These are phyloP conservation scores for Galeopsis tetrahit DNA, from an alignment of 257 asterid genomes.

Conservation along the genomic window DNA sequence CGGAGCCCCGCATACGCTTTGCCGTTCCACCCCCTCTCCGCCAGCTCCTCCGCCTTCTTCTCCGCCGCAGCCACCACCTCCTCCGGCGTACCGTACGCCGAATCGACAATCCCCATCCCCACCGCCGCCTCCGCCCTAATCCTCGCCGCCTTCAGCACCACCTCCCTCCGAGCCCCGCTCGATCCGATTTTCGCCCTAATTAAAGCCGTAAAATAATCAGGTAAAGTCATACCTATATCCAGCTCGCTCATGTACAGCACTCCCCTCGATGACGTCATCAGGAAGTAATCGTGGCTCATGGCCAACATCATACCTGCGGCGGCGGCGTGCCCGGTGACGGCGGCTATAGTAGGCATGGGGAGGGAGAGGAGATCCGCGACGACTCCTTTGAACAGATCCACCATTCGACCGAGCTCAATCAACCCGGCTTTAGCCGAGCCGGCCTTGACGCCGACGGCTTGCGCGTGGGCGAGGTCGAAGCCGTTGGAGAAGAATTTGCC, in stretches of 20 bases:
- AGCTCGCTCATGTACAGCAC: constrained; percentile 89
- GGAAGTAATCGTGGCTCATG: constrained; percentile 70
- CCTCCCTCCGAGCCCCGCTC: constrained; percentile 46
- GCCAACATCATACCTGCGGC: constrained; percentile 80
- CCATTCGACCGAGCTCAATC: constrained; percentile 60
- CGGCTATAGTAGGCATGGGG: constrained; percentile 84
- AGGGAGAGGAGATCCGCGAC: constrained; percentile 67
- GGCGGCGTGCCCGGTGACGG: constrained; percentile 87
- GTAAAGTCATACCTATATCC: constrained; percentile 80
- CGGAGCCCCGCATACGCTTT: constrained; percentile 63
- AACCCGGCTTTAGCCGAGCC: constrained; percentile 54
- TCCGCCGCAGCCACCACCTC: constrained; percentile 64
- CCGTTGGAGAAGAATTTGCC: constrained; percentile 92
- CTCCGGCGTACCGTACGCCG: constrained; percentile 46
- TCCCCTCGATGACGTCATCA: constrained; percentile 63
- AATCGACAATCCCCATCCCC: constrained; percentile 68
- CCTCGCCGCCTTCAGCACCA: constrained; percentile 63
- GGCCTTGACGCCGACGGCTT: constrained; percentile 51
- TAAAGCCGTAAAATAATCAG: constrained; percentile 72
- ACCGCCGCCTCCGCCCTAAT: constrained; percentile 61
- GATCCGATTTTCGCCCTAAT: constrained; percentile 55
- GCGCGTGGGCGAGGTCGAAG: constrained; percentile 76
- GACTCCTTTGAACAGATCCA: constrained; percentile 59
- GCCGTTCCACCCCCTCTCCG: constrained; percentile 65
- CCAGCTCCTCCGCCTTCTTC: constrained; percentile 56